Conservation (phyloP, 1,284 basidiomycete species). For the Trametes versicolor region DNA sequence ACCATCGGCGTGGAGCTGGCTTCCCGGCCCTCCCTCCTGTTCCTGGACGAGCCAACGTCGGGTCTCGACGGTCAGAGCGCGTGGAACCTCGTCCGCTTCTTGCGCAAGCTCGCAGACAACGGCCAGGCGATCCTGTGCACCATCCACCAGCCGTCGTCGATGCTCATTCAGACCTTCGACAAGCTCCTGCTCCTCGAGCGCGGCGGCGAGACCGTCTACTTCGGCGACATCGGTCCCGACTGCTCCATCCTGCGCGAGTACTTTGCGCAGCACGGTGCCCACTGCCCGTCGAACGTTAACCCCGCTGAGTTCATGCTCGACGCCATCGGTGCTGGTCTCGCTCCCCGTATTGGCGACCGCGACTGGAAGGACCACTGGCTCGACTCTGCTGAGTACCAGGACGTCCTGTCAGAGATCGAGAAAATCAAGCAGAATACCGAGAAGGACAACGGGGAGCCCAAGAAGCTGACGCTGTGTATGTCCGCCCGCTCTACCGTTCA, state of each 20-base stretch:
- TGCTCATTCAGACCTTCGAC: slow-evolving; percentile 82
- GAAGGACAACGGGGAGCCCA: slow-evolving; percentile 34
- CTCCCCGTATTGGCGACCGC: slow-evolving; percentile 61
- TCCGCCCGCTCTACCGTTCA: not conserved
- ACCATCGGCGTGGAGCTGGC: slow-evolving; percentile 93
- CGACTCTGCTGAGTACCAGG: slow-evolving; percentile 55
- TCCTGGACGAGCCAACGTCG: slow-evolving; percentile 69
- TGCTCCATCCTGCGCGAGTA: slow-evolving; percentile 71
- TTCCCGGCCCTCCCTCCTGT: slow-evolving; percentile 82
- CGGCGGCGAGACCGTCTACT: slow-evolving; percentile 81
- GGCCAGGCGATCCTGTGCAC: slow-evolving; percentile 86
- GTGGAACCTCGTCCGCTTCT: slow-evolving; percentile 86
- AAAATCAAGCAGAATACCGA: slow-evolving; percentile 47
- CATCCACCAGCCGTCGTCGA: slow-evolving; percentile 80
- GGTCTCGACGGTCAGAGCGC: slow-evolving; percentile 81
- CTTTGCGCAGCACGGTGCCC: slow-evolving; percentile 73
- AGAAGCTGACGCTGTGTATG: slow-evolving; percentile 44
- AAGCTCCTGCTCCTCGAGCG: slow-evolving; percentile 70
- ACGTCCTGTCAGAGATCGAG: slow-evolving; percentile 47
- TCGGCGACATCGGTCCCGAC: slow-evolving; percentile 80
- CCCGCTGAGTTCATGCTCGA: slow-evolving; percentile 51
- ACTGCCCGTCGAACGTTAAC: slow-evolving; percentile 65
- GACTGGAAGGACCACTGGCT: slow-evolving; percentile 76
- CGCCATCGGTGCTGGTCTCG: slow-evolving; percentile 51
- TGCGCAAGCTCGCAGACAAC: slow-evolving; percentile 85